Evolutionary conservation across 2,329 filamentous ascomycete genomes (phyloP), one percentile per base, ranked within the genome.

Genomic region (Exserohilum rostratum): DNA sequence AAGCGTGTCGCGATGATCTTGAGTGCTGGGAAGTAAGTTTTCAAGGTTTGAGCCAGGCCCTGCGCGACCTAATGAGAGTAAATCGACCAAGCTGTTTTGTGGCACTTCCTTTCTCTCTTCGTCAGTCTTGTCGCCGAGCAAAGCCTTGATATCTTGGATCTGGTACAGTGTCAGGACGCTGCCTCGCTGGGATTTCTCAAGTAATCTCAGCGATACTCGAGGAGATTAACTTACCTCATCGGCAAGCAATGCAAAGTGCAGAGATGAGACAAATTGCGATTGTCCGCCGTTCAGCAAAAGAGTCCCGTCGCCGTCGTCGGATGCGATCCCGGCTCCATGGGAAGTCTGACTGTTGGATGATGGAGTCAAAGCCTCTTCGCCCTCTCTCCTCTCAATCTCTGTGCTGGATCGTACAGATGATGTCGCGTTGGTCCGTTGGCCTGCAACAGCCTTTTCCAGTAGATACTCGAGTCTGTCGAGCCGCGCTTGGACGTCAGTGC

Each of bases 61-160:
- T 18, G 69, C 69, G 38, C 69, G 68, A 12, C 71, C 72, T 11
- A 75, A 46, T 1, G 71, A 70, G 12, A 75, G 61, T 20, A 74
- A 48, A 44, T 72, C 64, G 1, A 74, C 64, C 2, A 74, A 61
- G 34, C 62, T 71, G 54, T 65, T 71, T 38, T 66, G 63, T 11
- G 67, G 69, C 2, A 71, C 55, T 33, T 59, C 58, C 25, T 71
- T 69, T 12, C 49, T 60, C 31, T 70, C 69, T 50, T 72, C 69
- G n/a, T 71, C 69, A 2, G 63, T 65, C 45, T 66, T 64, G 10
- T 72, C 69, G 6, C 70, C 68, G 12, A 76, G 56, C 7, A 76
- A 57, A 6, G 72, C 71, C 51, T 74, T 76, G 48, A 76, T 76
- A 46, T 76, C 73, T 64, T 75, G 72, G 7, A 76, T 74, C 73